These are phyloP conservation scores for Colletotrichum orbiculare DNA, from an alignment of 2,329 filamentous ascomycete genomes.

Conservation along the genomic window DNA sequence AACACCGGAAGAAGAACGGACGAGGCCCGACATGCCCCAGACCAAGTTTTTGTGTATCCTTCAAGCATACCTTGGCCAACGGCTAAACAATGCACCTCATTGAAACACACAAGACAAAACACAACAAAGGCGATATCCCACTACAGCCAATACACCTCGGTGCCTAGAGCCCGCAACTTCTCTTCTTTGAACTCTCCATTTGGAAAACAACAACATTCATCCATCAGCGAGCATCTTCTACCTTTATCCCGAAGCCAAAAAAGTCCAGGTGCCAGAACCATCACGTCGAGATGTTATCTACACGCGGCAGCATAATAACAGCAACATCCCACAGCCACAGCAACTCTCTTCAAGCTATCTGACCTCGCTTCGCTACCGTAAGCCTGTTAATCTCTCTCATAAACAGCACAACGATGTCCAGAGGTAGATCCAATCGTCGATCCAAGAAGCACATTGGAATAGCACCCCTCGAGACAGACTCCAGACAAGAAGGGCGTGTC, in stretches of 20 bases:
- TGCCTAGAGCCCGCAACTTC: too few relatives aligned
- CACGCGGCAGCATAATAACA: too few relatives aligned
- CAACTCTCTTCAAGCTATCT: neutral
- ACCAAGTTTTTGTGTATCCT: too few relatives aligned
- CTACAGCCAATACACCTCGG: too few relatives aligned
- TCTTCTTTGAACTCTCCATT: neutral
- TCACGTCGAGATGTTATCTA: neutral
- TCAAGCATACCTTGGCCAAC: too few relatives aligned
- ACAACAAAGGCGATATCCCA: too few relatives aligned
- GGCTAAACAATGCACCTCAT: too few relatives aligned
- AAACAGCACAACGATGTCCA: conserved; percentile 15
- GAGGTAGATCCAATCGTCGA: conserved; percentile 2
- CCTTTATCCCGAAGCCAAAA: conserved; percentile 1
- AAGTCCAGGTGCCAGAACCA: neutral
- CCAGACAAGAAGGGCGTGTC: neutral
- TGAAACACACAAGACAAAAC: too few relatives aligned
- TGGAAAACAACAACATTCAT: neutral
- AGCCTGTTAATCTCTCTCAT: neutral
- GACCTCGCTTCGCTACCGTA: neutral
- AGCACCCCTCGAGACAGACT: neutral
- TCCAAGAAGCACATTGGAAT: neutral
- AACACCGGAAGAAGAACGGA: too few relatives aligned
- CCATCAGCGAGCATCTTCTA: conserved; percentile 2
- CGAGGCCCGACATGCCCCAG: too few relatives aligned
- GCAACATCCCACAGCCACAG: too few relatives aligned